Evolutionary conservation across 1,284 basidiomycete genomes (phyloP).

Genomic region (Ganoderma sinense): DNA sequence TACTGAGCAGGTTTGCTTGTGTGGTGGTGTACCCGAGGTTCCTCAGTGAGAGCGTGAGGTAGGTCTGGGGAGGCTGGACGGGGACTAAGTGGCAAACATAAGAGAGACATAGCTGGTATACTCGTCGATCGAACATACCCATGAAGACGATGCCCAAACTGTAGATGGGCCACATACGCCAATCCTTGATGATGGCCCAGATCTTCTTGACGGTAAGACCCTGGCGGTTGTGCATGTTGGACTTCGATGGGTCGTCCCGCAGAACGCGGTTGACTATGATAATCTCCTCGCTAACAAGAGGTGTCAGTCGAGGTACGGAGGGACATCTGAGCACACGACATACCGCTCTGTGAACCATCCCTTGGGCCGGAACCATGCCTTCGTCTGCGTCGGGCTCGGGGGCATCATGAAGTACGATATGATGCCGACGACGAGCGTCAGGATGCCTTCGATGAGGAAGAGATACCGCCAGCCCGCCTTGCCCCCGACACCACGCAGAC

Average conservation of each 20-base stretch:
- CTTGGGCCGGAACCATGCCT: slow-evolving; percentile 68
- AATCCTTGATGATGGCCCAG: slow-evolving; percentile 65
- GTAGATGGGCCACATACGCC: slow-evolving; percentile 77
- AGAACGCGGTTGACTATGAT: slow-evolving; percentile 65
- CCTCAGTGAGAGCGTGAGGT: slow-evolving; percentile 69
- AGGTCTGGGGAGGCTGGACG: slow-evolving; percentile 54
- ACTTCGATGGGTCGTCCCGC: slow-evolving; percentile 76
- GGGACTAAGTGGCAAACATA: slow-evolving; percentile 51
- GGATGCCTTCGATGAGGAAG: slow-evolving; percentile 60
- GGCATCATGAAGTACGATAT: slow-evolving; percentile 76
- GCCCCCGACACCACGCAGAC: slow-evolving; percentile 63
- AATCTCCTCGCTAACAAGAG: slow-evolving; percentile 40
- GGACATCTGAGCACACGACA: not conserved
- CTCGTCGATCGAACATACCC: slow-evolving; percentile 39
- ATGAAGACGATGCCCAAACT: slow-evolving; percentile 52
- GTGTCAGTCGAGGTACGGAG: not conserved
- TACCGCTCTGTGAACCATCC: slow-evolving; percentile 72
- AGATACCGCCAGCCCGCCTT: slow-evolving; percentile 66
- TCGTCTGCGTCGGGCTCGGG: slow-evolving; percentile 72
- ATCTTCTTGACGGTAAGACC: slow-evolving; percentile 63
- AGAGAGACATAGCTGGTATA: slow-evolving; percentile 19
- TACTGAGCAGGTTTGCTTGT: slow-evolving; percentile 65
- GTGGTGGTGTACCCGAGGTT: slow-evolving; percentile 70
- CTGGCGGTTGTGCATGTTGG: slow-evolving; percentile 84
- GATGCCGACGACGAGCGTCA: slow-evolving; percentile 66